Conservation (phyloP, 208 protist genomes). For the Zelonia costaricensis region DNA sequence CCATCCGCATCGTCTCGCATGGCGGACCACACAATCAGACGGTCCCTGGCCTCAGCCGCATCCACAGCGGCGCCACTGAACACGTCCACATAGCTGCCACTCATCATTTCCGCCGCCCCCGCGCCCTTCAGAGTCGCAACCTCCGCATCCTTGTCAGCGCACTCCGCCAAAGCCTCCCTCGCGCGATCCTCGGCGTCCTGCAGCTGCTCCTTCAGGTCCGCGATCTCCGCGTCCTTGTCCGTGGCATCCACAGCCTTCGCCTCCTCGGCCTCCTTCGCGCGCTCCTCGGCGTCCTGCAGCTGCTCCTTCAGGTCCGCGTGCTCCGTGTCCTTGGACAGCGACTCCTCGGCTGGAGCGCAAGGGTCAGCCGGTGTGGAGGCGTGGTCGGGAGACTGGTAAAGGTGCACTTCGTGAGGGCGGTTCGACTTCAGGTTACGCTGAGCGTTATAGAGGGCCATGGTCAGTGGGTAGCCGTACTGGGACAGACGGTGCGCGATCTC, state of each 20-base stretch:
- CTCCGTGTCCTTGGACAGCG: constrained; percentile 10
- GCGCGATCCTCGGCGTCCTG: too few species aligned
- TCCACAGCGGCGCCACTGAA: neutral
- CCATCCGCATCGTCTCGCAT: neutral
- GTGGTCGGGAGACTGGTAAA: too few species aligned
- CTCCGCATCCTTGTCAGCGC: neutral
- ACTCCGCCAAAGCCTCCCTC: too few species aligned
- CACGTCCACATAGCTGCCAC: too few species aligned
- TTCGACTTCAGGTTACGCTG: too few species aligned
- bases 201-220: constrained; percentile 15
- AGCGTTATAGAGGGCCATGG: neutral
- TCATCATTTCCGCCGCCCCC: neutral
- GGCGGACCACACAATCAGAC: neutral
- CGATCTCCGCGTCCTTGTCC: constrained; percentile 10
- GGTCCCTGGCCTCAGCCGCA: neutral
- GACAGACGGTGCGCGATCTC: neutral
- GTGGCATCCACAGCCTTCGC: constrained; percentile 1
- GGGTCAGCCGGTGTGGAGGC: neutral
- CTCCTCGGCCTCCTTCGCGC: neutral
- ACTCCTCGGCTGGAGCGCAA: neutral
- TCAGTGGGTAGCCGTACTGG: neutral
- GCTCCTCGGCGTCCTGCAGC: constrained; percentile 4
- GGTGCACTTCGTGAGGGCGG: too few species aligned
- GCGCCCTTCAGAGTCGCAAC: neutral
- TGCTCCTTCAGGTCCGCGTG: constrained; percentile 14